phyloP scores from a whole-genome alignment of 768 basidiomycete species.

The Lentinula raphanica region DNA sequence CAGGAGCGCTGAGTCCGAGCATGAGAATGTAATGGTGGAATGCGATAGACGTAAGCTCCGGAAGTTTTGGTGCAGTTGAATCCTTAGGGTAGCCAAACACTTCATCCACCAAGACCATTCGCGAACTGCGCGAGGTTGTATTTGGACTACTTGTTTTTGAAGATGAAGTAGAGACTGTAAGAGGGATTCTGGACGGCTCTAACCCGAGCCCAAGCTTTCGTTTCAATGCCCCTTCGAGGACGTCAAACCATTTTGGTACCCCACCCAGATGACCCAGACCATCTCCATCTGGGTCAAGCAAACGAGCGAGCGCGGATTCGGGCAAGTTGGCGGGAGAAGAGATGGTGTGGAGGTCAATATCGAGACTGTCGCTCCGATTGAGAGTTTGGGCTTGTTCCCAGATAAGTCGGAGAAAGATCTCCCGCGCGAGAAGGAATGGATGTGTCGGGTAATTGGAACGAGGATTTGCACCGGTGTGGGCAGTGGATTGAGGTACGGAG shows the following conservation, averaged over 20 bases:
- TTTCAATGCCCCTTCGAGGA: background rate
- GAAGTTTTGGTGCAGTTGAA: background rate
- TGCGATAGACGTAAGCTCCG: background rate
- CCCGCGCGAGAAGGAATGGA: background rate
- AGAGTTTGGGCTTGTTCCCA: background rate
- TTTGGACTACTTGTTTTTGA: background rate
- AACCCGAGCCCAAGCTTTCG: background rate
- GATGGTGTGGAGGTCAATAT: background rate
- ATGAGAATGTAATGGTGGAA: constrained; percentile 6
- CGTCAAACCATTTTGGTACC: background rate
- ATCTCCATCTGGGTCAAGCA: constrained; percentile 3
- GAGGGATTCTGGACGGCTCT: background rate
- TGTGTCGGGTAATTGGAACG: background rate
- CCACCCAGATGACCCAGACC: constrained; percentile 2
- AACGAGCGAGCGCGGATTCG: background rate
- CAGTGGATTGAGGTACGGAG: background rate
- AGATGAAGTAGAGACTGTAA: background rate
- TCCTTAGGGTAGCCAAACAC: background rate
- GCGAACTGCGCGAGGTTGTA: too few relatives aligned
- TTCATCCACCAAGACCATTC: background rate
- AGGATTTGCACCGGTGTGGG: background rate
- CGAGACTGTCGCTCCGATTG: background rate
- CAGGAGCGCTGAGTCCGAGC: background rate
- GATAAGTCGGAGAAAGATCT: constrained; percentile 2
- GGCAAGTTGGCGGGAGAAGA: background rate